Conservation (phyloP, 2,329 filamentous ascomycete species). For the Fusarium globosum region DNA sequence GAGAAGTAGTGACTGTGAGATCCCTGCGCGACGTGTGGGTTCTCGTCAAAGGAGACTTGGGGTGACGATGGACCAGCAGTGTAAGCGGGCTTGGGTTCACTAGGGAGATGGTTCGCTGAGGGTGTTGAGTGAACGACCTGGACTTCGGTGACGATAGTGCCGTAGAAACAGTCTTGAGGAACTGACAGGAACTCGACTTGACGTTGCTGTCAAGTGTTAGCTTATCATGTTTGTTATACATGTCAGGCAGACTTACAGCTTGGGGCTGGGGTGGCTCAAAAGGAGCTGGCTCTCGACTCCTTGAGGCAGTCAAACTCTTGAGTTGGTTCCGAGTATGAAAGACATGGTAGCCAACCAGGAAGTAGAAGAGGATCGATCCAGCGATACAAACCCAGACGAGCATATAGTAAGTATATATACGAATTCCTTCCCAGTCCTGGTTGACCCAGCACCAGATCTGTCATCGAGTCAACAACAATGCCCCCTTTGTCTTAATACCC, state of each 20-base stretch:
- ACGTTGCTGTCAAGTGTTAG: constrained; percentile 29
- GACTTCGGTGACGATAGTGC: constrained; percentile 65
- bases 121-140: constrained; percentile 54
- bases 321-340: constrained; percentile 68
- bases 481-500: not conserved
- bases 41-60: constrained; percentile 42
- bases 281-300: constrained; percentile 43
- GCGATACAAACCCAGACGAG: constrained; percentile 70
- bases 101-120: constrained; percentile 36
- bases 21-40: constrained; percentile 26
- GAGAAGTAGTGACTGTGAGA: constrained; percentile 49
- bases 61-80: constrained; percentile 17
- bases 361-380: constrained; percentile 65
- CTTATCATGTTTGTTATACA: rapidly evolving
- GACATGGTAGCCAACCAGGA: constrained; percentile 68
- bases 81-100: constrained; percentile 41
- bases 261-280: constrained; percentile 49
- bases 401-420: constrained; percentile 71
- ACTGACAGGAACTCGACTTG: constrained; percentile 40
- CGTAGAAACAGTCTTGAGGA: constrained; percentile 55
- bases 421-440: constrained; percentile 63
- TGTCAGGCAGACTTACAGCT: not conserved
- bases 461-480: constrained; percentile 4
- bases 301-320: constrained; percentile 61
- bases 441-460: constrained; percentile 74